Evolutionary conservation across 306 rosid genomes (phyloP).

Genomic region (Hippophae rhamnoides): DNA sequence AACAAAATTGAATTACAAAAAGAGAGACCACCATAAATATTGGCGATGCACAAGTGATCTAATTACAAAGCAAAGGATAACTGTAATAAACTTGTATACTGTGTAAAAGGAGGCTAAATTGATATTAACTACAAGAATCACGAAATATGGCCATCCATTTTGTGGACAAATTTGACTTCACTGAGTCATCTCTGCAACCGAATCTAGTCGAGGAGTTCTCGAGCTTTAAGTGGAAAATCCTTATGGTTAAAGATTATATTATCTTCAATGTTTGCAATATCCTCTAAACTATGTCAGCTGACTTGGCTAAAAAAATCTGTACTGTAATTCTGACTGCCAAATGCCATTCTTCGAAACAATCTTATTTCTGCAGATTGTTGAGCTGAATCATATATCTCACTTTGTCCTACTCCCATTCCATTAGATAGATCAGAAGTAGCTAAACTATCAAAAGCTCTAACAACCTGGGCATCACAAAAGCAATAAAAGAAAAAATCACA

Average conservation of each 20-base stretch:
- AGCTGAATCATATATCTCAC: constrained; percentile 54
- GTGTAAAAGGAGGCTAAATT: too few species aligned
- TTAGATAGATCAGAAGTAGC: constrained; percentile 58
- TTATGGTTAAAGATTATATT: constrained; percentile 7
- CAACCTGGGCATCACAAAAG: constrained; percentile 51
- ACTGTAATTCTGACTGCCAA: constrained; percentile 68
- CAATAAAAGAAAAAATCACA: constrained; percentile 14
- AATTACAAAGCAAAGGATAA: too few species aligned
- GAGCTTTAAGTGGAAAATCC: constrained; percentile 20
- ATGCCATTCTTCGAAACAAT: constrained; percentile 66
- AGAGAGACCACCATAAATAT: too few species aligned
- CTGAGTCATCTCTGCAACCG: constrained; percentile 18
- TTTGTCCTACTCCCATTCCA: constrained; percentile 83
- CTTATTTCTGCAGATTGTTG: constrained; percentile 66
- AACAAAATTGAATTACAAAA: too few species aligned
- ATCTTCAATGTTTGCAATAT: constrained; percentile 27
- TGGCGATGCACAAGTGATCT: too few species aligned
- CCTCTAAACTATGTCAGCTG: constrained; percentile 27
- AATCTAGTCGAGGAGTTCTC: constrained; percentile 13
- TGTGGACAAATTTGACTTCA: constrained; percentile 16
- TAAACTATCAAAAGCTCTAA: constrained; percentile 71
- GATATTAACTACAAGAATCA: constrained; percentile 23
- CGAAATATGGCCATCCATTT: constrained; percentile 10
- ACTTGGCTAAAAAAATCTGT: constrained; percentile 47
- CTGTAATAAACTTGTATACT: too few species aligned